Base-by-base conservation (phyloP, 345 rosid genomes). In the Linum trigynum region DNA sequence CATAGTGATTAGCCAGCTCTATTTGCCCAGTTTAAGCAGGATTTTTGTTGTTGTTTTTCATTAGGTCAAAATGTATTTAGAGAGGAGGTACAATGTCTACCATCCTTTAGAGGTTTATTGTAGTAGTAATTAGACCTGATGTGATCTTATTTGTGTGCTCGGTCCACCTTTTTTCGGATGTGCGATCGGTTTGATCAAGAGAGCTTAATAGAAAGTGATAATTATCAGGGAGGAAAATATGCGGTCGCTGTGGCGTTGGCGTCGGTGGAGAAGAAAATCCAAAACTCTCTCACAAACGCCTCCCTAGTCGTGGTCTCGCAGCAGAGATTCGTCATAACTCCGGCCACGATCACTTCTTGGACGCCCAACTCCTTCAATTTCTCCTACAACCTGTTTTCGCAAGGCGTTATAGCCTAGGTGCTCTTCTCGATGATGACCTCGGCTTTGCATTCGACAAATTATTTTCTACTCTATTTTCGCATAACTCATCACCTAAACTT, bases 301-400 rank as follows among this genome's bases (percentile, higher is more conserved):
- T 83, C 90, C 7, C 95, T 86, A 62, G 97, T 89, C 75, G 95
- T 84, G 80, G 97, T 87, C 77, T 89, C 96, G 58, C 94, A 87
- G 74, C 96, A 89, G 39, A 87, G 50, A 66, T 85, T 89, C 32
- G 94, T 89, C 95, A 85, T 79, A 23, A 87, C 95, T 0, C 95
- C 95, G 2, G 74, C 69, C 75, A 89, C 82, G n/a, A 89, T 87
- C 65, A 89, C 87, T 73, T 89, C 95, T 81, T 80, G 66, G 39
- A 84, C 91, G 0, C 87, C 95, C 69, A 78, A 76, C 75, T 67
- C 80, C 35, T 9, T 65, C 84, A 86, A 66, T 67, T 73, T 74
- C 62, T 81, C 84, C 60, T 87, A 74, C 45, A 89, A 81, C 1
- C 80, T 63, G 94, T 85, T 67, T 74, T 72, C 0, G 39, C 39